A percentile compares a stretch with the other conserved stretches of the same genome.
These are phyloP conservation scores for Aschersonia sp. DNA, from an alignment of 2,329 filamentous ascomycete genomes.

Conservation along the genomic window DNA sequence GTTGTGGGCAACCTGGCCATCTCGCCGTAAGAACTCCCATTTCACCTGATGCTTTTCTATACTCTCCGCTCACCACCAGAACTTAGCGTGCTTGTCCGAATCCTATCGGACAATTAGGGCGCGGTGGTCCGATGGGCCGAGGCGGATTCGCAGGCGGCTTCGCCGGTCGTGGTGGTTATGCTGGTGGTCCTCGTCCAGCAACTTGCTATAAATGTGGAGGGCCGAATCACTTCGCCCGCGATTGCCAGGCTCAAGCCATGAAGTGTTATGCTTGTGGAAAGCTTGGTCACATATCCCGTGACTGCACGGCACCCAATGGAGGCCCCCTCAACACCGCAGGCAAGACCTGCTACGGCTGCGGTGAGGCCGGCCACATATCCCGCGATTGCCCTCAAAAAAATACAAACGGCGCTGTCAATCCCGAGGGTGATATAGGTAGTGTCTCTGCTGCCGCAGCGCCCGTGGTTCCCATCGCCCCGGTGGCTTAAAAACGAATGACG, in stretches of 20 bases:
- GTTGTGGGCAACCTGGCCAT: constrained; percentile 86
- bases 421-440: constrained; percentile 27
- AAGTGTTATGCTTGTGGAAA: constrained; percentile 98
- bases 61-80: neutral
- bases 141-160: constrained; percentile 51
- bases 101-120: constrained; percentile 49
- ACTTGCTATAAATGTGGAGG: constrained; percentile 67
- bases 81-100: constrained; percentile 67
- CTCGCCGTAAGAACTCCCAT: constrained; percentile 52
- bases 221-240: constrained; percentile 95
- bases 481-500: constrained; percentile 16
- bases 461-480: constrained; percentile 29
- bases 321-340: constrained; percentile 89
- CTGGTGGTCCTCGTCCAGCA: constrained; percentile 51
- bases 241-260: constrained; percentile 97
- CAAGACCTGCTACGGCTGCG: constrained; percentile 98
- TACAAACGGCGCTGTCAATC: constrained; percentile 32
- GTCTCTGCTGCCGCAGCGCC: constrained; percentile 22
- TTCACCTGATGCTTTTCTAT: too few relatives aligned
- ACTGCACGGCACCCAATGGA: constrained; percentile 94
- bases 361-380: constrained; percentile 90
- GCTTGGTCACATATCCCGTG: constrained; percentile 80
- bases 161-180: constrained; percentile 60
- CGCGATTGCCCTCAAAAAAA: constrained; percentile 78
- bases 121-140: constrained; percentile 53